Conservation (phyloP, 371 early-diverging fungal species). For the Mortierella sp. region DNA sequence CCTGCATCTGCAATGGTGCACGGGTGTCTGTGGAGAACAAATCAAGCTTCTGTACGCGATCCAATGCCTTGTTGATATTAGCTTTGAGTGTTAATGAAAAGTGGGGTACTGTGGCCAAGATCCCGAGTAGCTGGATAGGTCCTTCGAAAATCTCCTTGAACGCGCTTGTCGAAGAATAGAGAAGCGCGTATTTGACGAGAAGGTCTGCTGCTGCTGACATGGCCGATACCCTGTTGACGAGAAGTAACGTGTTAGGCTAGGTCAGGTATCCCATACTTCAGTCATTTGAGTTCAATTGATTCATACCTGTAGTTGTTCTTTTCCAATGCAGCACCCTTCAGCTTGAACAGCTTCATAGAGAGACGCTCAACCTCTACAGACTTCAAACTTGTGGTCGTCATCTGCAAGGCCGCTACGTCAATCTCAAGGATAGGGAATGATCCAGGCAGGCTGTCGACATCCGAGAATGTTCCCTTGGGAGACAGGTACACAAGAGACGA, state of each 20-base stretch:
- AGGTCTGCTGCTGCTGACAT: conserved; percentile 59
- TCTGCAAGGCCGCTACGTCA: conserved; percentile 16
- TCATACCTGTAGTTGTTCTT: conserved; percentile 42
- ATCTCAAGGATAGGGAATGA: conserved; percentile 61
- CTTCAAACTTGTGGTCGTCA: conserved; percentile 54
- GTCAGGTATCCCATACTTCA: too few species aligned
- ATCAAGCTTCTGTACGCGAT: conserved; percentile 62
- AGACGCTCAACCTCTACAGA: conserved; percentile 41
- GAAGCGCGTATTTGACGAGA: conserved; percentile 61
- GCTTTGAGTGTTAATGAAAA: conserved; percentile 35
- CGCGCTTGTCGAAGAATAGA: conserved; percentile 69
- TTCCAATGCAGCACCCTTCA: conserved; percentile 36
- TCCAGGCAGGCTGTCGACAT: conserved; percentile 55
- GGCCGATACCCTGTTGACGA: conserved; percentile 40
- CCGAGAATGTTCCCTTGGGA: conserved; percentile 58
- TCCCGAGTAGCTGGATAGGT: conserved; percentile 54
- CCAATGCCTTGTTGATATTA: conserved; percentile 38
- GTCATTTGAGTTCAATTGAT: too few species aligned
- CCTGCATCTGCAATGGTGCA: conserved; percentile 83
- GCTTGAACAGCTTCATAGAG: conserved; percentile 41
- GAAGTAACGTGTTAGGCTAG: not conserved
- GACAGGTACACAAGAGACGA: conserved; percentile 60
- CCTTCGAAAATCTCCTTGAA: conserved; percentile 71
- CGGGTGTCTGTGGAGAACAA: conserved; percentile 69
- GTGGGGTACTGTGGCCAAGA: conserved; percentile 20